Base-by-base conservation (phyloP, 192 early-diverging fungal species). In the Kappamyces sp. region DNA sequence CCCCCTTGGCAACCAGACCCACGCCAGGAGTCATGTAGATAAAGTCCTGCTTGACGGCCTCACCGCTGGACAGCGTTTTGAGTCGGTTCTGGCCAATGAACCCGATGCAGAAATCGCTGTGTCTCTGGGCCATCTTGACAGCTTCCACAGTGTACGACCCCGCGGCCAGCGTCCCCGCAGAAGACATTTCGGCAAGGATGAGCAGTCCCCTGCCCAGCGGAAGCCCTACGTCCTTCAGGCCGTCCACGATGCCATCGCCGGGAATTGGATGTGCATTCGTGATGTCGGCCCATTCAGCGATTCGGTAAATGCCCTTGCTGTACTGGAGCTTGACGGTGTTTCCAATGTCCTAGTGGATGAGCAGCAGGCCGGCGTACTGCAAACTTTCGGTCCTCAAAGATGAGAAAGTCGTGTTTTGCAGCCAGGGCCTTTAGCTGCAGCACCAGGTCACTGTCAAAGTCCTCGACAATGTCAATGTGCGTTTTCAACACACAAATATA, bases 301-400 rank as follows among this genome's bases (percentile, higher is more conserved):
- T 99, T 43, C 83, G 76, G 75, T 96, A 92, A 32, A 99, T 70
- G 52, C 97, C 97, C 15, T 78, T 76, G 49, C 78, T 81, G 67
- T 99, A 99, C 79, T 99, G 97, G 46, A 82, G 78, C 70, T 93
- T 91, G 66, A 98, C 97, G 23, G 96, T 98, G 68, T 98, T 96
- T 49, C 92, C 86, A 41, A 57, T 57, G 41, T 57, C 55, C 23
- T 23, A 23, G 23, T 23, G 23, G 23, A 23, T 23, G 23, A 23
- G 23, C 23, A 23, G 23, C 23, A 23, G 23, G 23, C 23, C 23
- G 23, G 23, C 23, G 23, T 23, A 23, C 23, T 23, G 58, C 40
- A 46, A 58, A 58, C 40, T 40, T 40, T 5, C 57, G 9, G 34
- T 58, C 57, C 43, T 43, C 40, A 68, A 98, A 98, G 64, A 99